Conservation (phyloP, 345 rosid species). For the Ceriops tagal region DNA sequence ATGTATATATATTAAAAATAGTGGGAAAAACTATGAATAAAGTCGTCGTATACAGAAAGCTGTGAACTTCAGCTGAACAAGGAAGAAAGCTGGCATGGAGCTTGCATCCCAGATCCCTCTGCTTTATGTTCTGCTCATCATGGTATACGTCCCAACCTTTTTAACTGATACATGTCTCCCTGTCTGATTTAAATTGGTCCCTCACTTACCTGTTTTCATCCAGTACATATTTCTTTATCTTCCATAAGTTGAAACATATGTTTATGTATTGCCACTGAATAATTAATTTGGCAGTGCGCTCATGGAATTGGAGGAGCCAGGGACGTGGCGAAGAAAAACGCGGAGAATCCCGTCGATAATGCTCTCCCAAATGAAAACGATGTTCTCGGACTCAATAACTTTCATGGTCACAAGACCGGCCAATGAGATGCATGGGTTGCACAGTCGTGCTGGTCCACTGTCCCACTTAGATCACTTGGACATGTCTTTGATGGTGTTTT, state of each 20-base stretch:
- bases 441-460: neutral
- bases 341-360: neutral
- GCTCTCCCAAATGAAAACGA: neutral
- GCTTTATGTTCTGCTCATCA: constrained; percentile 14
- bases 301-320: constrained; percentile 9
- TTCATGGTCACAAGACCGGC: neutral
- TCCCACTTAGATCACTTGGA: constrained; percentile 29
- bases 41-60: no score
- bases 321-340: neutral
- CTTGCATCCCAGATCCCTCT: constrained; percentile 8
- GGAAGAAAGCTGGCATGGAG: neutral
- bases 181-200: no score
- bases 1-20: no score
- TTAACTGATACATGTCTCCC: no score
- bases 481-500: constrained; percentile 30
- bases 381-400: constrained; percentile 18
- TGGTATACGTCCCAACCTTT: constrained; percentile 5
- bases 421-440: no score
- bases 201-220: no score
- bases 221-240: no score
- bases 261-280: neutral
- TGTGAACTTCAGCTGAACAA: neutral
- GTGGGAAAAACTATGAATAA: no score
- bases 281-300: constrained; percentile 2
- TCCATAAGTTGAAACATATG: no score